A percentile compares a stretch with the other conserved stretches of the same genome.
Conservation (phyloP, 306 rosid species). For the Leucaena leucocephala region DNA sequence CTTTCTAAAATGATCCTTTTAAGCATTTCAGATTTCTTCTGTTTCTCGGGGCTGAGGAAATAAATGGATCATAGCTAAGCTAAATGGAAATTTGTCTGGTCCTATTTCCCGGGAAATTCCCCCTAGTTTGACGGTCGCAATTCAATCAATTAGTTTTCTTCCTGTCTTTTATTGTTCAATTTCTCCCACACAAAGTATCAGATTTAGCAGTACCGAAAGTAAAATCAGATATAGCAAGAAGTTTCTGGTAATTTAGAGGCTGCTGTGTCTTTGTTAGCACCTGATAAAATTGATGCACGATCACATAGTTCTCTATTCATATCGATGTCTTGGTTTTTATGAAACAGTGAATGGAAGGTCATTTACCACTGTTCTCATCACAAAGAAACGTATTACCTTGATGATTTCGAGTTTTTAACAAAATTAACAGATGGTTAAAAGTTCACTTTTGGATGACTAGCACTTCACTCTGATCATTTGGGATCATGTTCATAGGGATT, state of each 20-base stretch:
- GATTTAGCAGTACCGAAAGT: background rate
- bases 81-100: background rate
- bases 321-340: background rate
- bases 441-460: slow-evolving; percentile 23
- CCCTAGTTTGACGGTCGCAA: background rate
- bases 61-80: background rate
- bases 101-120: background rate
- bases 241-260: background rate
- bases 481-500: background rate
- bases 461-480: slow-evolving; percentile 17
- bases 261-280: background rate
- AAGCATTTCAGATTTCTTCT: background rate
- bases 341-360: background rate
- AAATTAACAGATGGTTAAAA: slow-evolving; percentile 22
- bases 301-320: background rate
- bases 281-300: background rate
- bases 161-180: background rate
- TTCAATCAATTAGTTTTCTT: background rate
- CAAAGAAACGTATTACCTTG: background rate
- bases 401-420: background rate
- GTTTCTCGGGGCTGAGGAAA: background rate
- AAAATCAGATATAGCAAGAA: background rate
- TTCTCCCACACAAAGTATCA: background rate
- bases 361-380: background rate
- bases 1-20: background rate